Base-by-base conservation (phyloP, 2,329 filamentous ascomycete genomes). In the Aspergillus aculeatus region DNA sequence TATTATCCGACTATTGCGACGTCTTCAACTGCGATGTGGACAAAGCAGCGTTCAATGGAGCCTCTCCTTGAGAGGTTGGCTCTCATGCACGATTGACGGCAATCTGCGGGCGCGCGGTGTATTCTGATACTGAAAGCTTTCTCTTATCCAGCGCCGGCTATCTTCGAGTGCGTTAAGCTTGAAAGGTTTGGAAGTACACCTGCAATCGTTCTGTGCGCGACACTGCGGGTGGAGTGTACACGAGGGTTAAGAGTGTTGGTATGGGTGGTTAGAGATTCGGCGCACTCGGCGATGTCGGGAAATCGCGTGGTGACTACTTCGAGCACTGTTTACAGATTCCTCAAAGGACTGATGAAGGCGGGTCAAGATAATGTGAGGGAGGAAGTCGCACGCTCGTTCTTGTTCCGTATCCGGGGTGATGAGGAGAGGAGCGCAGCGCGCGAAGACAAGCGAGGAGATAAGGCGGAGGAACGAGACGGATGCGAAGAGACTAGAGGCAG, bases 391-490 rank as follows among this genome's bases (percentile, higher is more conserved):
- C 61, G 60, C 56, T 59, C 49, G 50, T 52, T 59, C 55, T 56
- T 12, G 50, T 50, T 59, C 55, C 54, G 57, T 50, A 50, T 47
- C 53, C 47, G 51, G 50, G 50, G 50, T 38, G 56, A 57, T 57
- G 49, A 58, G 55, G 63, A 58, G 64, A 58, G 55, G 63, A 58
- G 64, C 64, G 59, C 62, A 55, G 58, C 59, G 62, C 64, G 61
- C 38, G n/a, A 44, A 64, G 59, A 54, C 47, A 65, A 54, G 48
- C 50, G 38, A 58, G 35, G 56, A 16, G 44, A 55, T 26, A 52
- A 55, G 53, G 56, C 26, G 61, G 41, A 44, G 29, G 26, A 21
- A 29, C 21, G 47, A 32, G 32, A 11, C 50, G 50, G 47, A 56
- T 50, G 48, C 47, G 32, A 51, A 47, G 41, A 50, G 35, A 44